Conservation (phyloP, 163 green algal species). For the Volvox carteri region DNA sequence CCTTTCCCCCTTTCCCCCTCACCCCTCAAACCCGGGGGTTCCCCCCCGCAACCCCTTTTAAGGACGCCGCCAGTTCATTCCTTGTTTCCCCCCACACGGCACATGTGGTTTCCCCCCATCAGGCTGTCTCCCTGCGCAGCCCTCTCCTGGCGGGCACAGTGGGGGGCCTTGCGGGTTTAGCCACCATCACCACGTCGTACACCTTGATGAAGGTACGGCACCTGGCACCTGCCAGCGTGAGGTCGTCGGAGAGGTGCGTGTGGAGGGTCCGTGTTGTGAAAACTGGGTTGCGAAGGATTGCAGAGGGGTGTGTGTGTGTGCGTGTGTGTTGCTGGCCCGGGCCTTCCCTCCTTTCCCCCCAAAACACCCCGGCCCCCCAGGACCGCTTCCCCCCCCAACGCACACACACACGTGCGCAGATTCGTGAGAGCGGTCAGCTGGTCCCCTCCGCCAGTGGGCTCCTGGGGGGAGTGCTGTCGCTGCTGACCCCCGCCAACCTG, state of each 20-base stretch:
- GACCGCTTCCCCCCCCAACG: background rate
- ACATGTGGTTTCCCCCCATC: background rate
- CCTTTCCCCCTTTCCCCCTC: background rate
- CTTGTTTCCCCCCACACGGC: no score
- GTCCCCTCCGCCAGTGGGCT: background rate
- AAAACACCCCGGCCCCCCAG: no score
- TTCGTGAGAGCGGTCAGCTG: constrained; percentile 51
- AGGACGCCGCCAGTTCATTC: no score
- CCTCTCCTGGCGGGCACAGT: constrained; percentile 34
- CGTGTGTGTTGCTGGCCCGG: no score
- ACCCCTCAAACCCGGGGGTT: no score
- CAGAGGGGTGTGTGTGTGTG: no score
- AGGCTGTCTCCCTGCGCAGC: constrained; percentile 52
- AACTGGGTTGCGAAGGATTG: no score
- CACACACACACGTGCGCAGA: background rate
- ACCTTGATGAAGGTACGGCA: constrained; percentile 41
- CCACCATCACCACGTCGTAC: constrained; percentile 45
- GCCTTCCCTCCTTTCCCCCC: no score
- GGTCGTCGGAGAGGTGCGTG: no score
- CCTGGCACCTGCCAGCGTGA: no score
- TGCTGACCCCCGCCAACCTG: constrained; percentile 18
- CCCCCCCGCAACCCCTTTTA: no score
- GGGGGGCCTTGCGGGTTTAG: background rate
- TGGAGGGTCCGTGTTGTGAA: no score
- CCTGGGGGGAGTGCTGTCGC: background rate